Evolutionary conservation across 2,329 filamentous ascomycete genomes (phyloP).

Genomic region (Claviceps spartinae): DNA sequence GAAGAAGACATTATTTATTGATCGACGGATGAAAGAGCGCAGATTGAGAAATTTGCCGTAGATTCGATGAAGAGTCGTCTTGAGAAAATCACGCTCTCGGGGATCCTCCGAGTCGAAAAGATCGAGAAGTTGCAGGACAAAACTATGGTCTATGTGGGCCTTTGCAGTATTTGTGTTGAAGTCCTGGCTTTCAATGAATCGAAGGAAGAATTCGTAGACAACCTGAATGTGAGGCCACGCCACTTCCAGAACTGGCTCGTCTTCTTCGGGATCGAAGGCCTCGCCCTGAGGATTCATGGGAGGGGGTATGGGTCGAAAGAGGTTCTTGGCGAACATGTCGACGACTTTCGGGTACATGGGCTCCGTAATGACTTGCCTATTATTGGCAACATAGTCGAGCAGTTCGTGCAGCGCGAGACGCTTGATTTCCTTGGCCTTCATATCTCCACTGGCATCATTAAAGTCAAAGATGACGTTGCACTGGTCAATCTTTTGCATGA

Average conservation of each 20-base stretch:
- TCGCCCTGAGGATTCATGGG: constrained; percentile 97
- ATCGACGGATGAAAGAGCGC: constrained; percentile 89
- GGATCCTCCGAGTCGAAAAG: constrained; percentile 97
- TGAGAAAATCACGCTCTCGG: constrained; percentile 89
- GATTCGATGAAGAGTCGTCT: constrained; percentile 94
- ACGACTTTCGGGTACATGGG: constrained; percentile 98
- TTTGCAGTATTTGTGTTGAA: constrained; percentile 99
- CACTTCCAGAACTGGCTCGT: constrained; percentile 93
- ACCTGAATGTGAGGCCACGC: constrained; percentile 99
- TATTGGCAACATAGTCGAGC: constrained; percentile 96
- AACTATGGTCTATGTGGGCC: constrained; percentile 95
- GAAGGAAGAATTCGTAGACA: constrained; percentile 97
- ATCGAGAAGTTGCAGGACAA: constrained; percentile 92
- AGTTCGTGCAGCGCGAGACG: constrained; percentile 88
- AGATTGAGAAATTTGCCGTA: constrained; percentile 98
- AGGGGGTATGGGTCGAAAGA: constrained; percentile 92
- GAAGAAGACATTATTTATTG: constrained; percentile 99
- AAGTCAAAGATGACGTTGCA: constrained; percentile 99
- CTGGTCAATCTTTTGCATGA: constrained; percentile 99
- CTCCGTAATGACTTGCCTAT: constrained; percentile 94
- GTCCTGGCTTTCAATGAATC: constrained; percentile 98
- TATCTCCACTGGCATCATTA: constrained; percentile 93
- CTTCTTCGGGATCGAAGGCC: constrained; percentile 95
- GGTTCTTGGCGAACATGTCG: constrained; percentile 98
- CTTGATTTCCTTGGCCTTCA: constrained; percentile 99